phyloP scores from a whole-genome alignment of 495 filamentous ascomycete genomes.

The Penicillium turbatum region DNA sequence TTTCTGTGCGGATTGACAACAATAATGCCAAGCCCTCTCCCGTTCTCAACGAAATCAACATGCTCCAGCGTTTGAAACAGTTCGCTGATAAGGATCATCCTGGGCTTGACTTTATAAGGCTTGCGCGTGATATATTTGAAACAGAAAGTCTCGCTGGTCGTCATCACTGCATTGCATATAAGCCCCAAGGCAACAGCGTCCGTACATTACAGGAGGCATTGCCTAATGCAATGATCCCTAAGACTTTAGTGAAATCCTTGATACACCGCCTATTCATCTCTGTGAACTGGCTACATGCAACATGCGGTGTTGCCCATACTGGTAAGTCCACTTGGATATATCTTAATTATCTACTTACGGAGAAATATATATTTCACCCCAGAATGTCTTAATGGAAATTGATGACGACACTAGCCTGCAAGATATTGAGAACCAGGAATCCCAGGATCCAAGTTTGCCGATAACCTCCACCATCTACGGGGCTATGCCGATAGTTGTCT shows the following conservation, averaged over 20 bases:
- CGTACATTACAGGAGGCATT: conserved; percentile 10
- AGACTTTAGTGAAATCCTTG: conserved; percentile 11
- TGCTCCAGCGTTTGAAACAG: conserved; percentile 10
- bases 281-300: conserved; percentile 15
- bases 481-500: conserved; percentile 5
- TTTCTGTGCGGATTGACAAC: conserved; percentile 1
- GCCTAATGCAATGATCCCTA: conserved; percentile 7
- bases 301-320: conserved; percentile 12
- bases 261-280: conserved; percentile 12
- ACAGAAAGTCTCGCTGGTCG: background rate
- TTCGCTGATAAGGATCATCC: conserved; percentile 8
- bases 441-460: conserved; percentile 10
- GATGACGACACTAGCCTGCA: conserved; percentile 9
- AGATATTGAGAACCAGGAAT: conserved; percentile 15
- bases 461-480: background rate
- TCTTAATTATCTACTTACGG: background rate
- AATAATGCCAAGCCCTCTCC: conserved; percentile 3
- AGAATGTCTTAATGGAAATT: conserved; percentile 11
- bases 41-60: conserved; percentile 13
- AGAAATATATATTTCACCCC: conserved; percentile 13
- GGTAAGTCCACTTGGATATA: background rate
- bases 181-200: conserved; percentile 13
- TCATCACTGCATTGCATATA: conserved; percentile 14
- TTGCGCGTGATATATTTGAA: conserved; percentile 14
- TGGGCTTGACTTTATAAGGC: conserved; percentile 4